Base-by-base conservation (phyloP, 371 early-diverging fungal species). In the Fennellomyces sp. region DNA sequence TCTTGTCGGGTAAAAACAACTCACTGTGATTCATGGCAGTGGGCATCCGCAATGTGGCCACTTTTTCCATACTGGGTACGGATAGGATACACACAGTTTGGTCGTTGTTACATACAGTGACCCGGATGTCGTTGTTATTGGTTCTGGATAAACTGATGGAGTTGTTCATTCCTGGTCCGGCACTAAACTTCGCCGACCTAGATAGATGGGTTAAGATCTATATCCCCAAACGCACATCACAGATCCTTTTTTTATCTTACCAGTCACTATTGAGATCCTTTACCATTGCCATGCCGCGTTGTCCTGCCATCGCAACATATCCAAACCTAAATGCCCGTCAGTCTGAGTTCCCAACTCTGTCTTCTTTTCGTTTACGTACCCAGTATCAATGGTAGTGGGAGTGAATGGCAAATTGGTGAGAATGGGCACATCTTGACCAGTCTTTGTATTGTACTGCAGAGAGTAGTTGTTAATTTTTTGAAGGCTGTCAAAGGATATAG, bases 41-140 rank as follows among this genome's bases (percentile, higher is more conserved):
- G 0, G 92, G 90, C 12, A 92, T 72, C 15, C 76, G 62, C 10
- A 96, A 73, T 11, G 72, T 83, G 3, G 84, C 64, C n/a, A 92
- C 60, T 12, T 83, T 79, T 38, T 87, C 78, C 58, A 94, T 76
- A 31, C 68, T 78, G 0, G 92, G 91, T 7, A 94, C 67, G 2
- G 86, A 73, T 58, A 84, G 89, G 13, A 94, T 81, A 70, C 90
- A 91, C 68, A 96, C 90, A 5, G 91, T 92, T 65, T 92, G 87
- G 66, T 97, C 96, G 65, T 95, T 97, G 73, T 94, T 97, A 76
- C 94, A 91, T 17, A 94, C 86, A 19, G 91, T 68, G 33, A 94
- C 51, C 47, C 66, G 56, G 27, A 61, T 27, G 5, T 53, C 58
- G 26, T 61, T 30, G 28, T 61, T 30, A n/a, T 53, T 35, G 29